These are phyloP conservation scores for Paramecium bursaria DNA, from an alignment of 73 alveolate genomes.

Conservation along the genomic window DNA sequence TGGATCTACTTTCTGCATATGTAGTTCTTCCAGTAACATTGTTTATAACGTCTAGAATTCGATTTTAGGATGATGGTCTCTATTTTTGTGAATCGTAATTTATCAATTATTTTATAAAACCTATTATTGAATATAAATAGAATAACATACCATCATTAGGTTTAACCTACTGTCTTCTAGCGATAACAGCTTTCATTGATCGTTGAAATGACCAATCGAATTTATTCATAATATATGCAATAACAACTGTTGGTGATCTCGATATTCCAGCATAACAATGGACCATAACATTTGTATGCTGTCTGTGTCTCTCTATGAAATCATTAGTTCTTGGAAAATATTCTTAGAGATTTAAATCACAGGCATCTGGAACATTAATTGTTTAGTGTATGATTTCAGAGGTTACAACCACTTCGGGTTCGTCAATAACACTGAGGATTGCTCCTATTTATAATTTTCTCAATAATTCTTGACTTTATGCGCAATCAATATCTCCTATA, in stretches of 20 bases:
- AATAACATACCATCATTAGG: too few relatives aligned
- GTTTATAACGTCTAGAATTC: conserved; percentile 5
- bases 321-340: conserved; percentile 56
- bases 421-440: conserved; percentile 50
- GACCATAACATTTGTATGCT: conserved; percentile 69
- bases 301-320: conserved; percentile 52
- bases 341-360: conserved; percentile 29
- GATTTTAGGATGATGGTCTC: conserved; percentile 1
- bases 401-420: conserved; percentile 16
- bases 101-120: conserved; percentile 20
- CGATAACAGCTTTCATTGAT: conserved; percentile 29
- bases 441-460: conserved; percentile 43
- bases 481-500: conserved; percentile 55
- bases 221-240: conserved; percentile 88
- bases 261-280: conserved; percentile 95
- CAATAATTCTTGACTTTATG: conserved; percentile 34
- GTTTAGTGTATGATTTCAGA: neutral
- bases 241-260: conserved; percentile 87
- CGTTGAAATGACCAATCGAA: conserved; percentile 40
- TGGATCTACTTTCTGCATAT: neutral
- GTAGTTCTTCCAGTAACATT: conserved; percentile 15
- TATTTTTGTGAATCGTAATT: conserved; percentile 26
- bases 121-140: too few relatives aligned
- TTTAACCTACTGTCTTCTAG: conserved; percentile 56
- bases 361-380: conserved; percentile 41